A percentile compares a stretch with the other conserved stretches of the same genome.
Evolutionary conservation across 352 stramenopile genomes (phyloP).

Genomic region (Achlya hypogyna): DNA sequence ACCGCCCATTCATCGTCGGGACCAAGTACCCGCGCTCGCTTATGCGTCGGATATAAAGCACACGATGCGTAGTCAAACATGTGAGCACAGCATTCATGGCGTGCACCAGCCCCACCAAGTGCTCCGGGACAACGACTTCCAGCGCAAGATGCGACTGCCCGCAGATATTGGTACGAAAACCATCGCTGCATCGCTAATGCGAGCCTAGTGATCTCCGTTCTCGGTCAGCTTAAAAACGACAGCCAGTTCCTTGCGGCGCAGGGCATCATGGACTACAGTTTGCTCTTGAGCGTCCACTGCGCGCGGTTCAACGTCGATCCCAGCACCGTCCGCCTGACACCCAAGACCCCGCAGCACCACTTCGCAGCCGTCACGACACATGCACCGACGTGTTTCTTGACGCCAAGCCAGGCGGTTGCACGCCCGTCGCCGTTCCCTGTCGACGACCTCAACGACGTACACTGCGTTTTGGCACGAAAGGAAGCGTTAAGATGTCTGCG

Average conservation of each 20-base stretch:
- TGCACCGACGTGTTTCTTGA: neutral
- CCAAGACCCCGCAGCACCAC: neutral
- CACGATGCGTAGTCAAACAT: conserved; percentile 33
- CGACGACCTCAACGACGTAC: conserved; percentile 18
- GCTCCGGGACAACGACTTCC: conserved; percentile 83
- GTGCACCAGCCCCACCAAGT: conserved; percentile 69
- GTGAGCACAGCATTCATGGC: conserved; percentile 69
- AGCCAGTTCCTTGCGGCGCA: conserved; percentile 62
- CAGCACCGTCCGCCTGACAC: conserved; percentile 29
- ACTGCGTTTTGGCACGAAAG: conserved; percentile 30
- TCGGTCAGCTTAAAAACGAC: conserved; percentile 57
- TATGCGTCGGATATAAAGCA: neutral
- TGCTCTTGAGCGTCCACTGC: conserved; percentile 78
- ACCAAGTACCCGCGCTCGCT: conserved; percentile 27
- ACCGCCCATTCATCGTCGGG: conserved; percentile 64
- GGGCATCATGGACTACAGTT: conserved; percentile 86
- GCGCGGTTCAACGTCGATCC: conserved; percentile 79
- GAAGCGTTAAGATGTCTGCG: conserved; percentile 26
- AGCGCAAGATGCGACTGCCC: conserved; percentile 66
- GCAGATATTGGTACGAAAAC: conserved; percentile 33
- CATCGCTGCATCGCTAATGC: neutral
- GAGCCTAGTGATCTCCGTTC: conserved; percentile 36
- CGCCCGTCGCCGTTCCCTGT: conserved; percentile 17
- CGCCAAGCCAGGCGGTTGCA: conserved; percentile 38
- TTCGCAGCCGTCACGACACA: neutral